Percentiles rank a stretch among this genome's conserved stretches.
Evolutionary conservation across 768 basidiomycete genomes (phyloP).

Genomic region (Butyriboletus loyo): DNA sequence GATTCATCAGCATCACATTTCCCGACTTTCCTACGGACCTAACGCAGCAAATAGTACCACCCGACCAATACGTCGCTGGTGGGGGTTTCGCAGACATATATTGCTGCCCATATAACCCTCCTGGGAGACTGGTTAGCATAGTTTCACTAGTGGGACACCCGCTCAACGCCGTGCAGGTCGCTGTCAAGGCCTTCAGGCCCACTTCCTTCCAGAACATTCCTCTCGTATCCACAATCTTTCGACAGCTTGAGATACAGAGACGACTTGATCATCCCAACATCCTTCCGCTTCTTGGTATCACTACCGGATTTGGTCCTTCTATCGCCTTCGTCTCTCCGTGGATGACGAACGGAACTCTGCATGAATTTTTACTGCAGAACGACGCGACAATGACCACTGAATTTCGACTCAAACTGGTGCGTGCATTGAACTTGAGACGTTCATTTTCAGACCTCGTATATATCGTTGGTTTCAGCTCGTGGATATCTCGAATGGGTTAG

Average conservation of each 20-base stretch:
- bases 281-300: slow-evolving; percentile 16
- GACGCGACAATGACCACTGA: background rate
- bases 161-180: slow-evolving; percentile 4
- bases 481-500: slow-evolving; percentile 15
- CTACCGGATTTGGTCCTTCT: slow-evolving; percentile 6
- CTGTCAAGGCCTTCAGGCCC: slow-evolving; percentile 11
- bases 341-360: slow-evolving; percentile 10
- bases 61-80: background rate
- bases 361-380: slow-evolving; percentile 2
- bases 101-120: background rate
- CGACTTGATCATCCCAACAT: slow-evolving; percentile 16
- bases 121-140: slow-evolving; percentile 1
- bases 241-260: slow-evolving; percentile 16
- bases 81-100: slow-evolving; percentile 12
- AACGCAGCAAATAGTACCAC: slow-evolving; percentile 7
- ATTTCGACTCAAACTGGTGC: slow-evolving; percentile 8
- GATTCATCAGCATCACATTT: slow-evolving; percentile 7
- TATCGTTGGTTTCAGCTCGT: slow-evolving; percentile 2
- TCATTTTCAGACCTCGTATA: background rate
- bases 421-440: background rate
- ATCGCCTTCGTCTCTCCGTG: slow-evolving; percentile 11
- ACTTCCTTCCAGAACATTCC: no score
- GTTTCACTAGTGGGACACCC: background rate
- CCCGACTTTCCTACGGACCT: slow-evolving; percentile 13
- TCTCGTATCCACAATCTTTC: no score